A percentile compares a stretch with the other conserved stretches of the same genome.
Conservation (phyloP, 371 early-diverging fungal genomes). For the Sporodiniella umbellata region DNA sequence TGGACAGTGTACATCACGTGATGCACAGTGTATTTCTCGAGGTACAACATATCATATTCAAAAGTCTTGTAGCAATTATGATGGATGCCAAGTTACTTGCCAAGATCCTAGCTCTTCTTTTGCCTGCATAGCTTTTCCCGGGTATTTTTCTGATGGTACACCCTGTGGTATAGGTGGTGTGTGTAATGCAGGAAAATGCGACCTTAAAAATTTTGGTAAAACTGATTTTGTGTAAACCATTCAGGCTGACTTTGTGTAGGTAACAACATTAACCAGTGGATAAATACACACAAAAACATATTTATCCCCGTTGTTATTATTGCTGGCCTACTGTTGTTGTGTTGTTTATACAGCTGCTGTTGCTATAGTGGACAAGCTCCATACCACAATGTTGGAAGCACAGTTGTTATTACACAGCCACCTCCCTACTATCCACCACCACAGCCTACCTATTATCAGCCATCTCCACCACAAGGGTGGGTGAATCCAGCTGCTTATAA, state of each 20-base stretch:
- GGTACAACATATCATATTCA: conserved; percentile 37
- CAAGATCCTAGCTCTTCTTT: conserved; percentile 48
- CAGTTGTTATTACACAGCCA: conserved; percentile 17
- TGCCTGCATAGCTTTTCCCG: conserved; percentile 69
- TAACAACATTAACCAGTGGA: conserved; percentile 35
- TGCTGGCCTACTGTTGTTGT: conserved; percentile 49
- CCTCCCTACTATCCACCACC: conserved; percentile 16
- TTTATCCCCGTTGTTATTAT: conserved; percentile 59
- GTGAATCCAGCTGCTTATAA: conserved; percentile 55
- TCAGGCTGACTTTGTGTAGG: background rate
- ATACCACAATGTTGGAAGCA: conserved; percentile 19
- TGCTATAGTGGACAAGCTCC: conserved; percentile 21
- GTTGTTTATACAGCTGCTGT: conserved; percentile 57
- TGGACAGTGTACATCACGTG: conserved; percentile 87
- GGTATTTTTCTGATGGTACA: conserved; percentile 86
- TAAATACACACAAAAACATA: conserved; percentile 43
- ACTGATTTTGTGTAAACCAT: background rate
- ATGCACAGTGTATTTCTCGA: conserved; percentile 75
- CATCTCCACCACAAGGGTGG: conserved; percentile 41
- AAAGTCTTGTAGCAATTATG: conserved; percentile 43
- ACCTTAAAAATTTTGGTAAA: conserved; percentile 19
- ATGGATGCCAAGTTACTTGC: conserved; percentile 68
- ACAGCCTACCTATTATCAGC: conserved; percentile 22
- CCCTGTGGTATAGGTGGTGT: conserved; percentile 78
- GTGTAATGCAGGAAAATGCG: conserved; percentile 54